Evolutionary conservation across 2,329 filamentous ascomycete species (phyloP).

Genomic region (Pleurostoma richardsiae): DNA sequence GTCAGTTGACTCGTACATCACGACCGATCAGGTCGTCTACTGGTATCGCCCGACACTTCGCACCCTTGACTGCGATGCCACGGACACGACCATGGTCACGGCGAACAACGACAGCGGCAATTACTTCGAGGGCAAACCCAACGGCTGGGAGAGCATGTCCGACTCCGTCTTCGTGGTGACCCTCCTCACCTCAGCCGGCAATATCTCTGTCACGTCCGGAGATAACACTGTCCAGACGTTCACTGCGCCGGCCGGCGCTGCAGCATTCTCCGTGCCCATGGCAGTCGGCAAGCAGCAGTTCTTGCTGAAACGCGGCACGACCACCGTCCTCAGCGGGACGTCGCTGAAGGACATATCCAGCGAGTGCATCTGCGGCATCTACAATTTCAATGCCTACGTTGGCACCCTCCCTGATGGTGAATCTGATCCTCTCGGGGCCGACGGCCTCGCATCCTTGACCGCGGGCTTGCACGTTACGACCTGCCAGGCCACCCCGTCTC

Average conservation of each 20-base stretch:
- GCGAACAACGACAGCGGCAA: conserved; percentile 41
- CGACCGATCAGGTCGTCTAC: conserved; percentile 45
- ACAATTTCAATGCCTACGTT: conserved; percentile 54
- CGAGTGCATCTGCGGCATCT: conserved; percentile 45
- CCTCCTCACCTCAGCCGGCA: conserved; percentile 38
- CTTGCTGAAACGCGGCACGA: conserved; percentile 31
- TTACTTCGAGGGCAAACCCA: conserved; percentile 45
- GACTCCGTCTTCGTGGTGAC: conserved; percentile 49
- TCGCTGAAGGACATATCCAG: conserved; percentile 44
- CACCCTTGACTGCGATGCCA: conserved; percentile 41
- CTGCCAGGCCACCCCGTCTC: conserved; percentile 13
- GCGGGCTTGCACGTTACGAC: conserved; percentile 20
- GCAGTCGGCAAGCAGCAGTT: conserved; percentile 41
- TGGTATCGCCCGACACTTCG: conserved; percentile 49
- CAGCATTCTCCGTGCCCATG: conserved; percentile 38
- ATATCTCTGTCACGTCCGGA: conserved; percentile 38
- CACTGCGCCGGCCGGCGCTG: conserved; percentile 38
- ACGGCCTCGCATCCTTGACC: conserved; percentile 21
- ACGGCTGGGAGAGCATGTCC: conserved; percentile 42
- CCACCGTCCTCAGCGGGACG: conserved; percentile 36
- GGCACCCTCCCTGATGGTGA: conserved; percentile 37
- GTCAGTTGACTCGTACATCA: conserved; percentile 27
- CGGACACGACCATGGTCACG: conserved; percentile 41
- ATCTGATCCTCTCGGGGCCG: conserved; percentile 27
- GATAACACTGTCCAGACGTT: conserved; percentile 31